Evolutionary conservation across 331 rosid genomes (phyloP).

Genomic region (Telfairia occidentalis): DNA sequence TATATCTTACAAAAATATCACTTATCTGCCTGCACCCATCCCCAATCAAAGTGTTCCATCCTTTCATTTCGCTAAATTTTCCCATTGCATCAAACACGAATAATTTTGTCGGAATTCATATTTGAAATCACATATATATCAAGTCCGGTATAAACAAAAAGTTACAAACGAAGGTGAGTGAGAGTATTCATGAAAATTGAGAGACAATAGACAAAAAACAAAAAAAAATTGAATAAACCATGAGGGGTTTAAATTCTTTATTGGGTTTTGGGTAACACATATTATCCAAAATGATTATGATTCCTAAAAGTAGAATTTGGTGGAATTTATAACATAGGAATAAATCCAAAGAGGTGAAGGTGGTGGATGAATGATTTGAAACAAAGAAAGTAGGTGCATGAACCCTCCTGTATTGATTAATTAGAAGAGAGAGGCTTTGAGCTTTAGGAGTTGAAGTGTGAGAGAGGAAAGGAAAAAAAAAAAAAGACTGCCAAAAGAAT

Average conservation of each 20-base stretch:
- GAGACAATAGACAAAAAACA: no score
- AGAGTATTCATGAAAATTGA: no score
- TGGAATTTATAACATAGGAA: neutral
- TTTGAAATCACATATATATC: neutral
- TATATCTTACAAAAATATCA: neutral
- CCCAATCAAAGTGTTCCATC: neutral
- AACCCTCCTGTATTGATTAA: neutral
- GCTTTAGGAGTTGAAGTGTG: neutral
- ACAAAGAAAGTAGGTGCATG: constrained; percentile 2
- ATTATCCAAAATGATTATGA: neutral
- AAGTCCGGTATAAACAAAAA: neutral
- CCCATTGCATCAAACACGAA: no score
- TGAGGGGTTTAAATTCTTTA: neutral
- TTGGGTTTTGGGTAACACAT: neutral
- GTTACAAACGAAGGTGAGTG: no score
- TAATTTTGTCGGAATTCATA: neutral
- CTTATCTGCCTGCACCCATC: neutral
- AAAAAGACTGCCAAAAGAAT: neutral
- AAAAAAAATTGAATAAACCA: neutral
- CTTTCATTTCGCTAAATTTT: no score
- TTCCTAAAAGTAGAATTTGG: neutral
- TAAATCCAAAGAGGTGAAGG: neutral
- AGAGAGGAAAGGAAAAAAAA: neutral
- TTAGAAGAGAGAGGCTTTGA: neutral
- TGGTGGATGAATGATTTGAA: constrained; percentile 6